Evolutionary conservation across 2,329 filamentous ascomycete genomes (phyloP).

Genomic region (Aspergillus viridinutans): DNA sequence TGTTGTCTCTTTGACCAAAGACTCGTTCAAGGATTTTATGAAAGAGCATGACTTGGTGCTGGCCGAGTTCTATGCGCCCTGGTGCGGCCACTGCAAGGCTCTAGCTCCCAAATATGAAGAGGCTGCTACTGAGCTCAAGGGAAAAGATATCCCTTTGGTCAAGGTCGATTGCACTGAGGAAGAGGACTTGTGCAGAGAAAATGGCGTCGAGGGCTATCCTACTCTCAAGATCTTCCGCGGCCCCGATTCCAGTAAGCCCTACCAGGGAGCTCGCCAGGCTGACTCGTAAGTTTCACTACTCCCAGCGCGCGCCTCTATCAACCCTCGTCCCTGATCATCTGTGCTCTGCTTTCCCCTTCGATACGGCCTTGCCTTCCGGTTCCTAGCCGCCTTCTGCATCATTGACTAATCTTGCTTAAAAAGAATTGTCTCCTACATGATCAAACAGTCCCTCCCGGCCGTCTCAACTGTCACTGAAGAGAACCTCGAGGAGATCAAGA

Average conservation of each 20-base stretch:
- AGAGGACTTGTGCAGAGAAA: constrained; percentile 81
- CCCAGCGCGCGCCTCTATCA: neutral
- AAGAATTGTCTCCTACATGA: constrained; percentile 80
- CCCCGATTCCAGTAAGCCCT: constrained; percentile 72
- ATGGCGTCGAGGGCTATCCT: constrained; percentile 94
- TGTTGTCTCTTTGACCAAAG: constrained; percentile 77
- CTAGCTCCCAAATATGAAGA: constrained; percentile 60
- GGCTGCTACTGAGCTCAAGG: constrained; percentile 46
- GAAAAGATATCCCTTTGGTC: constrained; percentile 46
- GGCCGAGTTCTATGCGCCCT: constrained; percentile 95
- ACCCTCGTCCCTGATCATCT: neutral
- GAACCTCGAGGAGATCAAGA: constrained; percentile 93
- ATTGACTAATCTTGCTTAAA: constrained; percentile 16
- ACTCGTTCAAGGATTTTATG: constrained; percentile 83
- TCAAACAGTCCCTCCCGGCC: constrained; percentile 92
- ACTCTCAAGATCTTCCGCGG: constrained; percentile 99
- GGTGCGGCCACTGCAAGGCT: constrained; percentile 98
- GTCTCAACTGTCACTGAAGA: constrained; percentile 79
- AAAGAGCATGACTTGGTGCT: constrained; percentile 83
- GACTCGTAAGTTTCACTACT: constrained; percentile 49
- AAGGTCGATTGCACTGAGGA: constrained; percentile 86
- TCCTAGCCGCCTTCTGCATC: constrained; percentile 1
- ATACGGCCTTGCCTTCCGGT: neutral
- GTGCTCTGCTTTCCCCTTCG: neutral
- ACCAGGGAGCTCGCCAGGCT: constrained; percentile 85